These are phyloP conservation scores for Candida silvicultrix DNA, from an alignment of 805 yeast genomes.

Conservation along the genomic window DNA sequence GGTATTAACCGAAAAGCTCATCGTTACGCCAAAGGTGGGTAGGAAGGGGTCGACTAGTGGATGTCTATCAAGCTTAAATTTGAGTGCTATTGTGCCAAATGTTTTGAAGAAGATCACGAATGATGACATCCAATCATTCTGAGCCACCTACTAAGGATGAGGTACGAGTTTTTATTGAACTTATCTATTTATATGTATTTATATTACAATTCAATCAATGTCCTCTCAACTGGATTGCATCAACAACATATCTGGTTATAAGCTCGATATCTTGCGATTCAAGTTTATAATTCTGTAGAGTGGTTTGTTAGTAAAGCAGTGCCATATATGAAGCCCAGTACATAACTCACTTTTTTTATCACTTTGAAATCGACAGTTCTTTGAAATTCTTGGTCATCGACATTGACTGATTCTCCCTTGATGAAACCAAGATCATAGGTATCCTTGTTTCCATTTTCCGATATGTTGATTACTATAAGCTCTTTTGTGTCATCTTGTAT, in stretches of 20 bases:
- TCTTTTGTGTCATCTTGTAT: conserved; percentile 41
- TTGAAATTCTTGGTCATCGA: conserved; percentile 26
- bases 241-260: conserved; percentile 37
- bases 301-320: neutral
- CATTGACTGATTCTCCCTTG: conserved; percentile 27
- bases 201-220: no score
- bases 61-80: no score
- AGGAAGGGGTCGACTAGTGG: no score
- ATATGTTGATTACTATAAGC: conserved; percentile 47
- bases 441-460: conserved; percentile 17
- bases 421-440: conserved; percentile 19
- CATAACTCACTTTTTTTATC: conserved; percentile 25
- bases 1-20: no score
- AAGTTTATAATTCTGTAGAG: conserved; percentile 13
- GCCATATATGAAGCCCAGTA: no score
- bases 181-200: no score
- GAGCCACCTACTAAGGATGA: no score
- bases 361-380: conserved; percentile 27
- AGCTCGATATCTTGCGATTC: conserved; percentile 6
- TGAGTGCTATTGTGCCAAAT: no score
- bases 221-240: conserved; percentile 45
- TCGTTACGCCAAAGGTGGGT: no score
- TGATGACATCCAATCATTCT: no score
- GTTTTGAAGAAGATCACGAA: no score
- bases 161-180: no score